Conservation (phyloP, 306 rosid genomes). For the Gastrolobium villosum region DNA sequence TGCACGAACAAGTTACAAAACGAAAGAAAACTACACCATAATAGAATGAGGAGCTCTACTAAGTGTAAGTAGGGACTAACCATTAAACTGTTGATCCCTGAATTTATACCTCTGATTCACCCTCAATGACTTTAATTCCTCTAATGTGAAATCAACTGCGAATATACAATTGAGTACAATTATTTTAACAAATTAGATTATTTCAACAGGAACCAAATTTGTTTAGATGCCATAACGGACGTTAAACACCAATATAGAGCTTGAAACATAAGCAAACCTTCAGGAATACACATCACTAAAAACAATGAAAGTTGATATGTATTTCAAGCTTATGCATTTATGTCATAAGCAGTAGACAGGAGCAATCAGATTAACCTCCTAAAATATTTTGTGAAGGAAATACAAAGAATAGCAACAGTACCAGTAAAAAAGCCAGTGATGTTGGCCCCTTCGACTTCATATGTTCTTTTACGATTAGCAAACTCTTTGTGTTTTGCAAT, state of each 20-base stretch:
- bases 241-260: neutral
- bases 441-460: constrained; percentile 76
- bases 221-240: constrained; percentile 19
- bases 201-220: constrained; percentile 12
- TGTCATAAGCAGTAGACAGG: constrained; percentile 18
- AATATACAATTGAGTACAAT: constrained; percentile 21
- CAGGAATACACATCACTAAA: neutral
- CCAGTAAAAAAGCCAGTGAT: constrained; percentile 84
- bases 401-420: constrained; percentile 47
- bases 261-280: neutral
- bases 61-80: constrained; percentile 56
- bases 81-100: constrained; percentile 87
- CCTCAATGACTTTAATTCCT: constrained; percentile 78
- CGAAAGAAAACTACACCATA: constrained; percentile 16
- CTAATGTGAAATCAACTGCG: constrained; percentile 88
- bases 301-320: constrained; percentile 8
- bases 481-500: constrained; percentile 68
- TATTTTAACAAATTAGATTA: constrained; percentile 29
- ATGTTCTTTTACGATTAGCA: constrained; percentile 81
- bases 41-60: constrained; percentile 27
- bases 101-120: constrained; percentile 77
- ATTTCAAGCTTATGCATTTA: constrained; percentile 26
- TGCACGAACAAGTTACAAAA: constrained; percentile 18
- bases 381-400: neutral
- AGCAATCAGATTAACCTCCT: constrained; percentile 30